Evolutionary conservation across 148 eudicot species (phyloP), one percentile per base, ranked within the genome.

Genomic region (Chenopodium suecicum): DNA sequence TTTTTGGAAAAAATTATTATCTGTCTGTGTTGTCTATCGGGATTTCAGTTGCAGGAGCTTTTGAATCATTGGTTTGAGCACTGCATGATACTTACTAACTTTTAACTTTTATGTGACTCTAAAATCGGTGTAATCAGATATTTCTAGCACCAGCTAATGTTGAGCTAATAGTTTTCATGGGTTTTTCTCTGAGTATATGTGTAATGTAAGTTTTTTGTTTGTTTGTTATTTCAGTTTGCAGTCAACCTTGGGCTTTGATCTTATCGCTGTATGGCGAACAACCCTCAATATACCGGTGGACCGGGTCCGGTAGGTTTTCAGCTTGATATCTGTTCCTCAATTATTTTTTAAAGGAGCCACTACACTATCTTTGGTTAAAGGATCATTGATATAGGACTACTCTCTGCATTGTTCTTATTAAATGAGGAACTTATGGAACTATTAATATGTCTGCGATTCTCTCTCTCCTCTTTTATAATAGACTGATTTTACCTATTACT

Each of bases 241-340:
- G 86, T 77, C 9, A 67, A 44, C 46, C 70, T n/a, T 52, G 62
- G n/a, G 78, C 54, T 46, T 41, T 71, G 50, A 72, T 78, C 86
- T 81, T 78, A 67, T 31, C 2, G 74, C 17, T 19, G 65, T 71
- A 83, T 86, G 88, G 86, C 88, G 9, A 83, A 86, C 82, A 86
- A 86, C 76, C 82, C 88, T 80, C 88, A 81, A 62, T 86, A 83
- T 67, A 9, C 81, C 56, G 86, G 86, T 78, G 86, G 80, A 56
- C 81, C 79, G 20, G 86, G 83, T 50, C 88, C 73, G 86, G 88
- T 86, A 80, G 77, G 86, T 34, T 76, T 73, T 78, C 79, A 77
- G 47, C 58, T 67, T 70, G 78, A 72, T 78, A 78, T 23, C 75
- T 75, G 64, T 73, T 77, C 44, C n/a, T 46, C 48, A 46, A 19